Base-by-base conservation (phyloP, 2,329 filamentous ascomycete genomes). In the Penicillium italicum region DNA sequence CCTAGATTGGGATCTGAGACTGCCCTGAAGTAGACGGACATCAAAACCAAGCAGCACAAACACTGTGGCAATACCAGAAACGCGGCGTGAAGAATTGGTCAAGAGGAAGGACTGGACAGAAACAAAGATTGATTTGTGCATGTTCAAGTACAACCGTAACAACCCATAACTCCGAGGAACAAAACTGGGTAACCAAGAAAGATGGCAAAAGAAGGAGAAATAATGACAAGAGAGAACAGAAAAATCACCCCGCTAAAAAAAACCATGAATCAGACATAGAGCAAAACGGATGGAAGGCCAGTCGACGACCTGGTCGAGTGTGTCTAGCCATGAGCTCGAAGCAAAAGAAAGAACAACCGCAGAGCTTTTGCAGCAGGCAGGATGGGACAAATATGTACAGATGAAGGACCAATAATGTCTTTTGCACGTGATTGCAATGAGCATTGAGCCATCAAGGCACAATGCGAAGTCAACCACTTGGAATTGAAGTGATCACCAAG, bases 401-500 rank as follows among this genome's bases (percentile, higher is more conserved):
- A 31, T 14, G n/a, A 40, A 30, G n/a, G 20, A 33, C 10, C 5
- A 24, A 45, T 6, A 8, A n/a, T 44, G 11, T 31, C 12, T 26
- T 43, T 42, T 24, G 50, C 34, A 33, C 20, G 38, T 31, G 41
- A 16, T 38, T n/a, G 28, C 5, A 16, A 5, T 18, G 20, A 34
- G 38, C 11, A 33, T 24, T 30, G 4, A 16, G 26, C 36, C 34
- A 49, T 42, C 47, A 46, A 45, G 31, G 33, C 14, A 30, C 9
- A 22, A 30, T 20, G 11, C n/a, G 26, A 53, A 53, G 10, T 5
- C 26, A 22, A 26, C 20, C 49, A 47, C 26, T 3, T 30, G 28
- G 18, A 18, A 38, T 52, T n/a, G 33, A 31, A 24, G 8, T 20
- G 44, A 59, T 69, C 58, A 72, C 71, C 71, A 73, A 14, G 71